phyloP scores from a whole-genome alignment of 352 stramenopile genomes.

The Albugo laibachii region DNA sequence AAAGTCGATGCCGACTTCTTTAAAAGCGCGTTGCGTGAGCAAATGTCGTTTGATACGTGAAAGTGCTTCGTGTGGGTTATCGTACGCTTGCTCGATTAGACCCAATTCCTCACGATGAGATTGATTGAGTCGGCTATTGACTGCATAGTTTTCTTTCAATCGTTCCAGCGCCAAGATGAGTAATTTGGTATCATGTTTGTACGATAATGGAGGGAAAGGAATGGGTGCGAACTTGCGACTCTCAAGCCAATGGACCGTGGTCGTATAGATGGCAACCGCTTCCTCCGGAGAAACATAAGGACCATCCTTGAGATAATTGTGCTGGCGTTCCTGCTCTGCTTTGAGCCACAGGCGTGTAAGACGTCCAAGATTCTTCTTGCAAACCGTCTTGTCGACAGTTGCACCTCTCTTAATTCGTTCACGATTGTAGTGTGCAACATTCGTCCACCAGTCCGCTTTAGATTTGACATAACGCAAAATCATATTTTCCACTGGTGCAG shows the following conservation, averaged over 20 bases:
- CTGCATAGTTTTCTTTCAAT: constrained; percentile 97
- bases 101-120: constrained; percentile 96
- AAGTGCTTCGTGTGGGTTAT: constrained; percentile 97
- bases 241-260: constrained; percentile 99
- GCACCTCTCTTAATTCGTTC: constrained; percentile 98
- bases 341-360: constrained; percentile 98
- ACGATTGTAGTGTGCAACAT: constrained; percentile 99
- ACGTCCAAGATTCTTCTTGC: constrained; percentile 98
- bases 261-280: constrained; percentile 99
- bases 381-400: constrained; percentile 99
- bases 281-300: constrained; percentile 98
- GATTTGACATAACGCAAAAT: constrained; percentile 99
- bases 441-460: constrained; percentile 97
- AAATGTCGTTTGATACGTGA: constrained; percentile 98
- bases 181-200: constrained; percentile 99
- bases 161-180: constrained; percentile 97
- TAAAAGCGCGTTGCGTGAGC: constrained; percentile 98
- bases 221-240: constrained; percentile 98
- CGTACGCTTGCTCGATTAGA: constrained; percentile 98
- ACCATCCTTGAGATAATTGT: constrained; percentile 99
- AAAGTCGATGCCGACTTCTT: constrained; percentile 99
- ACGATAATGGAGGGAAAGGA: constrained; percentile 96
- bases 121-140: constrained; percentile 96
- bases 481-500: constrained; percentile 99
- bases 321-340: constrained; percentile 98